These are phyloP conservation scores for Candida namnaoensis DNA, from an alignment of 805 yeast species.

Conservation along the genomic window DNA sequence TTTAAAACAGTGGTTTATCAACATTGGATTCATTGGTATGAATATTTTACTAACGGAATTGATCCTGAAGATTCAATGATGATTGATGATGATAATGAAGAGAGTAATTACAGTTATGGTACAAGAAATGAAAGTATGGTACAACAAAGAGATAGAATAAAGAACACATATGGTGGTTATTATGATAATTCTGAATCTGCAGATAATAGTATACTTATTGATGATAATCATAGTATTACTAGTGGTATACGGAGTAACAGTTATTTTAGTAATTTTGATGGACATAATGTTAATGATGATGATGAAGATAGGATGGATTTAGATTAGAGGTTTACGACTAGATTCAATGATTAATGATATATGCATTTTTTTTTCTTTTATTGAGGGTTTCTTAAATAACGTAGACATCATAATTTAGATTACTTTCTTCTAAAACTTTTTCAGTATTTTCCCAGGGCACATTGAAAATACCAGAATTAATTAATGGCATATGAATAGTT, in stretches of 20 bases:
- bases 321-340: constrained; percentile 3
- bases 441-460: constrained; percentile 78
- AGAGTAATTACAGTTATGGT: not conserved
- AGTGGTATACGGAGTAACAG: not conserved
- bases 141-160: not conserved
- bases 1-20: constrained; percentile 10
- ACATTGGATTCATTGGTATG: constrained; percentile 23
- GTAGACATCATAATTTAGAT: constrained; percentile 35
- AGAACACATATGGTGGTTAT: constrained; percentile 4
- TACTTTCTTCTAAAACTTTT: constrained; percentile 28
- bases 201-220: not conserved
- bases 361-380: too few species aligned
- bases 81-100: constrained; percentile 3
- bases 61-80: constrained; percentile 4
- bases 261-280: not conserved
- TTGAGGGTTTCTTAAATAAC: constrained; percentile 19
- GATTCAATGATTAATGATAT: too few species aligned
- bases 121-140: too few species aligned
- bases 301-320: constrained; percentile 13
- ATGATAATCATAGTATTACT: constrained; percentile 1
- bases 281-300: constrained; percentile 1
- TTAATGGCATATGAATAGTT: constrained; percentile 57
- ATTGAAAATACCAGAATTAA: constrained; percentile 72
- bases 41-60: too few species aligned
- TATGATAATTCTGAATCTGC: not conserved